Base-by-base conservation (phyloP, 1,284 basidiomycete genomes). In the Meripilus lineatus region DNA sequence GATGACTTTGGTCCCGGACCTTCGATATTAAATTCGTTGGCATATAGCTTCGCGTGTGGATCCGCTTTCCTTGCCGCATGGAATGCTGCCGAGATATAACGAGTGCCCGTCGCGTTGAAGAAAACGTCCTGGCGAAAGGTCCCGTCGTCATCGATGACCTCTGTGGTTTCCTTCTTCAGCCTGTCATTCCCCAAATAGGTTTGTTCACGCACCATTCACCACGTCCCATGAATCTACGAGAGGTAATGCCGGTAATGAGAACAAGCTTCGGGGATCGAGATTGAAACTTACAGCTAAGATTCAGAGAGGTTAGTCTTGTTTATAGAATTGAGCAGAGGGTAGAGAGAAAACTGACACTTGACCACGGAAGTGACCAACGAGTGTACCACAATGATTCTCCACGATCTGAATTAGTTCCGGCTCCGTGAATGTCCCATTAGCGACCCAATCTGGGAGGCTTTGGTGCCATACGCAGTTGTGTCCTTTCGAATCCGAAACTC, bases 81-180 rank as follows among this genome's bases (percentile, higher is more conserved):
- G 28, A 74, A 59, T 8, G 70, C 71, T 35, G 64, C 63, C 21
- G 57, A 46, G 38, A 73, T 61, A 55, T 66, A 74, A n/a, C 53
- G 49, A 3, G 59, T 58, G 5, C 69, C 69, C n/a, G 70, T 64
- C 11, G 65, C 67, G 44, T 62, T 64, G 56, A 59, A 67, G 58
- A 71, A 74, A 28, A 72, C 63, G 38, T 61, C 59, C 15, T 44
- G 34, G 28, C 73, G 64, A 50, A 64, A 70, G 3, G 71, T 75
- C 8, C 75, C 75, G 51, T 77, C 71, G 14, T 78, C 75, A 49
- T 76, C 74, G 62, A 78, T 72, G 1, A 72, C 67, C 53, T 79
- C 58, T 56, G 42, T n/a, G n/a, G n/a, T n/a, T n/a, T n/a, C n/a
- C n/a, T n/a, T n/a, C n/a, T n/a, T n/a, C n/a, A n/a, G n/a, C n/a